A percentile compares a stretch with the other conserved stretches of the same genome.
phyloP scores from a whole-genome alignment of 1,139 yeast species.

The Geotrichum europaeum region DNA sequence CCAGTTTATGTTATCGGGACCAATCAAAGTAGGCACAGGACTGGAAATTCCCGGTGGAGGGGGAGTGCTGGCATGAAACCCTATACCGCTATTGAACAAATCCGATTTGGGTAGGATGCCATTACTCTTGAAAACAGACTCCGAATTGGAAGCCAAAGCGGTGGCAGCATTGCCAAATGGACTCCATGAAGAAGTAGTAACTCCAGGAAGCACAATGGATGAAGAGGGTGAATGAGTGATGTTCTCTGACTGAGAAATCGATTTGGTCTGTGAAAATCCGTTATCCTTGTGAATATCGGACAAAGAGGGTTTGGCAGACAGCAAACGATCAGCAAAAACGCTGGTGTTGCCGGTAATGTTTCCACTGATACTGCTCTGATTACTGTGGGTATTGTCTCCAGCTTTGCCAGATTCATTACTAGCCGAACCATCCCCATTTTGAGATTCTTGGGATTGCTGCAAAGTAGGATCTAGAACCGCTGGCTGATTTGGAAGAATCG shows the following conservation, averaged over 20 bases:
- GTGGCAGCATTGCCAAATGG: conserved; percentile 15
- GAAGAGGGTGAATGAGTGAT: conserved; percentile 7
- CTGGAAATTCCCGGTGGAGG: conserved; percentile 27
- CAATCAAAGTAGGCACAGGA: conserved; percentile 21
- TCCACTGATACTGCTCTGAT: conserved; percentile 6
- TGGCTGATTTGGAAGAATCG: conserved; percentile 23
- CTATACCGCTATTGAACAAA: conserved; percentile 9
- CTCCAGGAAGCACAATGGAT: conserved; percentile 13
- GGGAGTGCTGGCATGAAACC: conserved; percentile 21
- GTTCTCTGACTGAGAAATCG: conserved; percentile 2
- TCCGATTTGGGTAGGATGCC: conserved; percentile 14
- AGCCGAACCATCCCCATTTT: conserved; percentile 1
- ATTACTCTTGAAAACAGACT: conserved; percentile 8
- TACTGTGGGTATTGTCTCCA: conserved; percentile 2
- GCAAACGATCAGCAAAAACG: conserved; percentile 13
- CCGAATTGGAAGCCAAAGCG: conserved; percentile 9
- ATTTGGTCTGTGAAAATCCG: conserved; percentile 11
- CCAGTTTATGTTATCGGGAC: conserved; percentile 55
- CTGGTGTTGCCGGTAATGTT: conserved; percentile 3
- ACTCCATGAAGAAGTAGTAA: conserved; percentile 15
- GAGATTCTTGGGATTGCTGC: conserved; percentile 8
- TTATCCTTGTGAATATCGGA: conserved; percentile 13
- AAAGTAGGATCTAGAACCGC: conserved; percentile 14
- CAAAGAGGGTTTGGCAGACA: conserved; percentile 15
- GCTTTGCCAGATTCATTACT: neutral